phyloP scores from a whole-genome alignment of 352 stramenopile species.

The Globisporangium ultimum region DNA sequence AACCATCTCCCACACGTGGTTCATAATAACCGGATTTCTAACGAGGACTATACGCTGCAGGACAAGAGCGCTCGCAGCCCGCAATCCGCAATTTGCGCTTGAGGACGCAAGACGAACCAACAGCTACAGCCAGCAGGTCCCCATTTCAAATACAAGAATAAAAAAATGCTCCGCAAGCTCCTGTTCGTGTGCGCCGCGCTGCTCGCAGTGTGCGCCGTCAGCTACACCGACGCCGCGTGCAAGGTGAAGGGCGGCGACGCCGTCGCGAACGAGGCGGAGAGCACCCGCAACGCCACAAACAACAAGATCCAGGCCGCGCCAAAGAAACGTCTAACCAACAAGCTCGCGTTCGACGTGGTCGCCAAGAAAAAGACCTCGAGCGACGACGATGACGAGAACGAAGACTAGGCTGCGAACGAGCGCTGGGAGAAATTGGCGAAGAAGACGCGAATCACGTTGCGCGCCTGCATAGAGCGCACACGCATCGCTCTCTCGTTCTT shows the following conservation, averaged over 20 bases:
- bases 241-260: constrained; percentile 24
- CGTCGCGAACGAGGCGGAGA: neutral
- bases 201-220: constrained; percentile 15
- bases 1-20: neutral
- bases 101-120: neutral
- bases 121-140: neutral
- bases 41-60: too few relatives aligned
- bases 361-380: constrained; percentile 9
- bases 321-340: constrained; percentile 28
- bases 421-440: neutral
- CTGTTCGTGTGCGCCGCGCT: constrained; percentile 20
- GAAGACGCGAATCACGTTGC: neutral
- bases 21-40: too few relatives aligned
- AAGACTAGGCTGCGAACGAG: neutral
- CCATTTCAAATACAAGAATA: constrained; percentile 16
- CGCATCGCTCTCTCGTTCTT: neutral
- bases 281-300: constrained; percentile 1
- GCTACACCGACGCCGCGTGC: constrained; percentile 22
- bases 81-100: neutral
- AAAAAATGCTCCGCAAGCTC: constrained; percentile 24
- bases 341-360: constrained; percentile 26
- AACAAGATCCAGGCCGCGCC: constrained; percentile 34
- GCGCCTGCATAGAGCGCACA: neutral
- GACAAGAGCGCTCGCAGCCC: too few relatives aligned
- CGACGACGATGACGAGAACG: constrained; percentile 5